phyloP scores from a whole-genome alignment of 179 eudicot genomes.

The Beta macrorhiza region DNA sequence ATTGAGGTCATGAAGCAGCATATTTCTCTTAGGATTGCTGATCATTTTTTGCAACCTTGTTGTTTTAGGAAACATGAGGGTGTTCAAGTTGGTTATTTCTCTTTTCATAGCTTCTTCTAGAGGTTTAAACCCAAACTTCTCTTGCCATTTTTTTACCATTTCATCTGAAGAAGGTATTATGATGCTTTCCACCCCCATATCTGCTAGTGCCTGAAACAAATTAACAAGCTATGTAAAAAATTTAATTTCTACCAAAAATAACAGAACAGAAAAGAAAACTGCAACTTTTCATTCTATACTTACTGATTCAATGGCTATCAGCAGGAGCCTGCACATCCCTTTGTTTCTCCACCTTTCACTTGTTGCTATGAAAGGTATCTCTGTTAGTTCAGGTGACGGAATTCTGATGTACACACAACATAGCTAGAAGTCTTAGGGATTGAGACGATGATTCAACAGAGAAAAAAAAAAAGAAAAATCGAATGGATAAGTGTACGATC shows the following conservation, averaged over 20 bases:
- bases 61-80: conserved; percentile 34
- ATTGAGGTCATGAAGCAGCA: conserved; percentile 21
- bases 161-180: conserved; percentile 31
- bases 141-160: conserved; percentile 28
- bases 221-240: neutral
- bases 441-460: neutral
- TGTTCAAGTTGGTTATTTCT: conserved; percentile 19
- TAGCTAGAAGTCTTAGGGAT: neutral
- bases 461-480: neutral
- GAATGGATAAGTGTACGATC: neutral
- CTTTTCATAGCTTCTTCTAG: neutral
- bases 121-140: conserved; percentile 18
- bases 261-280: neutral
- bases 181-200: conserved; percentile 19
- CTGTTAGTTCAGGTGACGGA: conserved; percentile 30
- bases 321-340: conserved; percentile 24
- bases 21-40: neutral
- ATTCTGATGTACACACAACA: conserved; percentile 24
- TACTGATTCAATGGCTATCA: conserved; percentile 25
- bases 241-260: neutral
- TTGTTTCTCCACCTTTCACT: neutral
- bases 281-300: neutral
- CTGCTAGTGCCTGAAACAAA: conserved; percentile 18
- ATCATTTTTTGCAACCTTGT: conserved; percentile 26
- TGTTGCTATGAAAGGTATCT: conserved; percentile 42